A percentile compares a stretch with the other conserved stretches of the same genome.
Evolutionary conservation across 129 eudicot genomes (phyloP).

Genomic region (Calendula officinalis): DNA sequence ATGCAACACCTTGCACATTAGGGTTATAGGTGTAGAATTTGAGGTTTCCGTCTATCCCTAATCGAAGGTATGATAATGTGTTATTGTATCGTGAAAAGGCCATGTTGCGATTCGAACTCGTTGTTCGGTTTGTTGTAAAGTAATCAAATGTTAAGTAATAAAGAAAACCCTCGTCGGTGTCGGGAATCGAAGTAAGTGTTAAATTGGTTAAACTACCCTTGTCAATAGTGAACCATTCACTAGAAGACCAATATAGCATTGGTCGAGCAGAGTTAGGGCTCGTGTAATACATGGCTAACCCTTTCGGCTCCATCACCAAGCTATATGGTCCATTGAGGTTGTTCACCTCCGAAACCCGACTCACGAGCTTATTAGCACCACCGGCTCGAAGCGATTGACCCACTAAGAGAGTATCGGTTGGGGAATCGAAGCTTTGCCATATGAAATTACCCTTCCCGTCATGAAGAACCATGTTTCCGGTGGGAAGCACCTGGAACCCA

Average conservation of each 20-base stretch:
- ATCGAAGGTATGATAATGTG: background rate
- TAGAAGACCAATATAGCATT: slow-evolving; percentile 5
- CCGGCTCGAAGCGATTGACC: slow-evolving; percentile 31
- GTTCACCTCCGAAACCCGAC: slow-evolving; percentile 8
- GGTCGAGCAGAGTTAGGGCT: background rate
- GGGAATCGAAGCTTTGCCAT: slow-evolving; percentile 14
- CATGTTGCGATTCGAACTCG: background rate
- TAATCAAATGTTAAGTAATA: too few species aligned
- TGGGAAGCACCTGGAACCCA: slow-evolving; percentile 27
- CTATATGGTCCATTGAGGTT: slow-evolving; percentile 35
- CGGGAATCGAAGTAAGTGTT: background rate
- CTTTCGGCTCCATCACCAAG: slow-evolving; percentile 27
- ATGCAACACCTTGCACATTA: too few species aligned
- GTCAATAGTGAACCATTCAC: background rate
- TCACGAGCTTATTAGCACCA: too few species aligned
- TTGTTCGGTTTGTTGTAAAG: background rate
- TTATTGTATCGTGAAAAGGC: background rate
- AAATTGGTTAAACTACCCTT: background rate
- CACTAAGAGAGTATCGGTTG: slow-evolving; percentile 48
- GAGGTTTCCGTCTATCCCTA: too few species aligned
- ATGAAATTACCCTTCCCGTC: slow-evolving; percentile 37
- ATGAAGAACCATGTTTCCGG: slow-evolving; percentile 44
- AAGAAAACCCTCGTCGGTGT: background rate
- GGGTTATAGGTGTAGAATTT: too few species aligned
- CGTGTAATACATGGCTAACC: slow-evolving; percentile 28